Evolutionary conservation across 306 rosid genomes (phyloP).

Genomic region (Bauhinia variegata): DNA sequence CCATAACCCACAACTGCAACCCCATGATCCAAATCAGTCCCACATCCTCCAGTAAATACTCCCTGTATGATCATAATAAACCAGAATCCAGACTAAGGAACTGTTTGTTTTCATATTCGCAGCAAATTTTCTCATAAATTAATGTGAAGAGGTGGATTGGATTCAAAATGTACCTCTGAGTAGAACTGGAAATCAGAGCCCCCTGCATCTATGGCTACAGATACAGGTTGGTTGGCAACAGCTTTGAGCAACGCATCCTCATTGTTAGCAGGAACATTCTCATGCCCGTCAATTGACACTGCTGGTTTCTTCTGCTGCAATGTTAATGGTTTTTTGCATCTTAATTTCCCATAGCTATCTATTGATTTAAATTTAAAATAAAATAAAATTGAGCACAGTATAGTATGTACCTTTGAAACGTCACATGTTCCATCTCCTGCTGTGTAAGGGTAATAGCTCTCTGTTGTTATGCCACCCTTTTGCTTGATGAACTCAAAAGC

Average conservation of each 20-base stretch:
- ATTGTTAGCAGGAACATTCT: slow-evolving; percentile 44
- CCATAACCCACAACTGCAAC: slow-evolving; percentile 89
- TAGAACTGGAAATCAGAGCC: slow-evolving; percentile 53
- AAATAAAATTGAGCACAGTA: slow-evolving; percentile 5
- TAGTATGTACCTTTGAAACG: slow-evolving; percentile 35
- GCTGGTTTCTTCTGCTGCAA: slow-evolving; percentile 39
- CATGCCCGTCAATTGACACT: slow-evolving; percentile 58
- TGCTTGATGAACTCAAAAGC: slow-evolving; percentile 53
- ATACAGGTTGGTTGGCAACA: slow-evolving; percentile 56
- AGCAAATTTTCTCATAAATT: neutral
- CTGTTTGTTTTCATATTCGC: neutral
- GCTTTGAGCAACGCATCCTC: slow-evolving; percentile 52
- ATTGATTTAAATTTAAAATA: slow-evolving; percentile 38
- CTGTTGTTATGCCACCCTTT: slow-evolving; percentile 55
- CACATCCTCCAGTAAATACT: slow-evolving; percentile 73
- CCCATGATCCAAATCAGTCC: slow-evolving; percentile 75
- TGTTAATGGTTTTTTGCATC: slow-evolving; percentile 16
- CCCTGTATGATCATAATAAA: slow-evolving; percentile 52
- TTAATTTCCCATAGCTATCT: slow-evolving; percentile 33
- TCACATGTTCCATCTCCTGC: slow-evolving; percentile 49
- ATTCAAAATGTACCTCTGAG: slow-evolving; percentile 49
- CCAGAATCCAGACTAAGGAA: no score
- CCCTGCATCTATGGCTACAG: slow-evolving; percentile 55
- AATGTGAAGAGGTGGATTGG: neutral
- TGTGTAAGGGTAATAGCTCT: slow-evolving; percentile 46